These are phyloP conservation scores for Yarrowia sp. DNA, from an alignment of 805 yeast genomes.

Conservation along the genomic window DNA sequence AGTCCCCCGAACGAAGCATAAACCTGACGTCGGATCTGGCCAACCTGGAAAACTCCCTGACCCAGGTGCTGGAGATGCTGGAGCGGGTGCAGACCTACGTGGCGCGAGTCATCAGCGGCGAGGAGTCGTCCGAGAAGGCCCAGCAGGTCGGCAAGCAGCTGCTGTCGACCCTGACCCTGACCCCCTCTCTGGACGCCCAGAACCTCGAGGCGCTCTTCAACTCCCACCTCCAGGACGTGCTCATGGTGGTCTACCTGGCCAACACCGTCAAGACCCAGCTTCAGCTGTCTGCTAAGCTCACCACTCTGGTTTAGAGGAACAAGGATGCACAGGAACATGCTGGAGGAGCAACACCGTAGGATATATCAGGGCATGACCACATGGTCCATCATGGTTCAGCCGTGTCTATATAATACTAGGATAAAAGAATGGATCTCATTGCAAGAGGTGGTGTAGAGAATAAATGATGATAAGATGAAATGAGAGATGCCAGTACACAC, in stretches of 20 bases:
- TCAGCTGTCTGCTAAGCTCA: conserved; percentile 76
- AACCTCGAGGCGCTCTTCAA: conserved; percentile 67
- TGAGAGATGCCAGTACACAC: too few relatives aligned
- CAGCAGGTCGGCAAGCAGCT: conserved; percentile 69
- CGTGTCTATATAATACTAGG: conserved; percentile 9
- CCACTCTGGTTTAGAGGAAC: conserved; percentile 56
- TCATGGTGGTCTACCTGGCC: conserved; percentile 82
- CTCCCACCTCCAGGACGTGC: conserved; percentile 77
- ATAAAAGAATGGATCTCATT: conserved; percentile 16
- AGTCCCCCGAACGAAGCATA: conserved; percentile 48
- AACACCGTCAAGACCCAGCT: conserved; percentile 85
- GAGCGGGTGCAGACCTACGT: conserved; percentile 53
- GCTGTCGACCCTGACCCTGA: conserved; percentile 55
- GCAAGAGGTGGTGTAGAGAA: background rate
- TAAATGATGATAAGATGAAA: background rate
- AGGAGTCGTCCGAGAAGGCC: conserved; percentile 45
- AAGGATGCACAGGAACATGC: conserved; percentile 1
- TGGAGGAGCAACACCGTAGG: conserved; percentile 12
- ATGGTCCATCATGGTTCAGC: background rate
- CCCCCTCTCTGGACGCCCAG: conserved; percentile 54
- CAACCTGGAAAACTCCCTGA: conserved; percentile 50
- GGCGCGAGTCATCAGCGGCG: conserved; percentile 43
- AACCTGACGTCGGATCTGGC: conserved; percentile 49
- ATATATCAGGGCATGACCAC: background rate
- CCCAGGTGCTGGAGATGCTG: conserved; percentile 52